Conservation (phyloP, 2,329 filamentous ascomycete genomes). For the Sporothrix mexicana region DNA sequence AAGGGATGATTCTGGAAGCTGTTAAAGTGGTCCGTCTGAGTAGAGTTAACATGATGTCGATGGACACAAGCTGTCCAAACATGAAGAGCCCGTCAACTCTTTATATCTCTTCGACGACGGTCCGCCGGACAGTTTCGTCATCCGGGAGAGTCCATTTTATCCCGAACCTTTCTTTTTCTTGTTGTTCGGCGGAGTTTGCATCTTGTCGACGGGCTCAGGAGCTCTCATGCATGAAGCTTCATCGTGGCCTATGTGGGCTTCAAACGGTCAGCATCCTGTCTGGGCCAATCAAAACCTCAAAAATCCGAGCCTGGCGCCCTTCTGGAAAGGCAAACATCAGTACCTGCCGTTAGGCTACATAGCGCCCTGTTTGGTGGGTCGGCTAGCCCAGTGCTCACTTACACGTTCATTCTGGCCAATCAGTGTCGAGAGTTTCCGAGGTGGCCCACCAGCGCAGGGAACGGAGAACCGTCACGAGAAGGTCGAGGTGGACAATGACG, state of each 20-base stretch:
- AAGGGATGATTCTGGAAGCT: not conserved
- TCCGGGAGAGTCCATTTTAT: not conserved
- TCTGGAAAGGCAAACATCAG: not conserved
- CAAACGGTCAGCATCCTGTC: not conserved
- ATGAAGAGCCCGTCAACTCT: not conserved
- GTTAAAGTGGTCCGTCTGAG: not conserved
- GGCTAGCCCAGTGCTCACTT: not conserved
- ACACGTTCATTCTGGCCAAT: slow-evolving; percentile 16
- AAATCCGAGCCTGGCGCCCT: slow-evolving; percentile 17
- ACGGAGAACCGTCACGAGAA: not conserved
- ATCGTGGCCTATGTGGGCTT: not conserved
- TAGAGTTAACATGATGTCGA: not conserved
- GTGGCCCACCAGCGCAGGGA: slow-evolving; percentile 11
- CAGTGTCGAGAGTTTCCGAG: slow-evolving; percentile 18
- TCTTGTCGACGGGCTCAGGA: not conserved
- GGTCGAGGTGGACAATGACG: not conserved
- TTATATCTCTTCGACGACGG: not conserved
- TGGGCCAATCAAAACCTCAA: slow-evolving; percentile 1
- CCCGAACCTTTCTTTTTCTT: too few species aligned
- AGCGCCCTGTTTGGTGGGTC: not conserved
- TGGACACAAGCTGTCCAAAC: not conserved
- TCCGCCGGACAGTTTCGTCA: not conserved
- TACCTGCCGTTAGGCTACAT: not conserved
- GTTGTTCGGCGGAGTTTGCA: not conserved
- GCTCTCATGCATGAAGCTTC: slow-evolving; percentile 6